Conservation (phyloP, 2,329 filamentous ascomycete species). For the Pseudogymnoascus sp. region DNA sequence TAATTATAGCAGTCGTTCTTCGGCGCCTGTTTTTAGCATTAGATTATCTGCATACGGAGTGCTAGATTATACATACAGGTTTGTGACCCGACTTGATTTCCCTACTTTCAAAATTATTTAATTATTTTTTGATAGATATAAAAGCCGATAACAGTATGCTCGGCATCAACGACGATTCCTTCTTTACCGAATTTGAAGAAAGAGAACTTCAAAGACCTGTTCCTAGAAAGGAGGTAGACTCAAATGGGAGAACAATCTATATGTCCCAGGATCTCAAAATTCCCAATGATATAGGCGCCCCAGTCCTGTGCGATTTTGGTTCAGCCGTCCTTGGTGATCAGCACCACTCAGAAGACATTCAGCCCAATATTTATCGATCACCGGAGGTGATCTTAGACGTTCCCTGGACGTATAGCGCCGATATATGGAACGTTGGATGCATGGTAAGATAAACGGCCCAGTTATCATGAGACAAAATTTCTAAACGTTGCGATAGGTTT, state of each 20-base stretch:
- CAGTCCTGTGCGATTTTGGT: conserved; percentile 44
- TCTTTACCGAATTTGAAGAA: conserved; percentile 34
- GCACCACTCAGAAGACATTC: conserved; percentile 32
- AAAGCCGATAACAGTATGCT: conserved; percentile 42
- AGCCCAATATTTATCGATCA: conserved; percentile 36
- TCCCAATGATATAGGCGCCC: conserved; percentile 28
- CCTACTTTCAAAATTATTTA: conserved; percentile 10
- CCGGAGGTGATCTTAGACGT: conserved; percentile 41
- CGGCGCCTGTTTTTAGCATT: conserved; percentile 36
- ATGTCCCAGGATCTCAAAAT: conserved; percentile 30
- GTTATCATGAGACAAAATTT: background rate
- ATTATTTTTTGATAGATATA: conserved; percentile 31
- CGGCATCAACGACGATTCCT: conserved; percentile 30
- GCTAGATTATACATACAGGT: conserved; percentile 41
- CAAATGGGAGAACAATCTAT: conserved; percentile 35
- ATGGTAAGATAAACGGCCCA: conserved; percentile 34
- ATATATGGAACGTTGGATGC: conserved; percentile 47
- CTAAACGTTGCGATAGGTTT: conserved; percentile 32
- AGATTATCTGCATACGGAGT: conserved; percentile 40
- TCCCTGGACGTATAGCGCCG: conserved; percentile 38
- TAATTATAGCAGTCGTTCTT: conserved; percentile 32
- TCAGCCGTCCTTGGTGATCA: conserved; percentile 34
- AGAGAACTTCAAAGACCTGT: conserved; percentile 34
- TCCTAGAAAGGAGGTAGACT: conserved; percentile 36
- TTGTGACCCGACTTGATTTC: conserved; percentile 14